Percentiles rank a stretch among this genome's conserved stretches.
Conservation (phyloP, 2,329 filamentous ascomycete genomes). For the Monosporascus sp. region DNA sequence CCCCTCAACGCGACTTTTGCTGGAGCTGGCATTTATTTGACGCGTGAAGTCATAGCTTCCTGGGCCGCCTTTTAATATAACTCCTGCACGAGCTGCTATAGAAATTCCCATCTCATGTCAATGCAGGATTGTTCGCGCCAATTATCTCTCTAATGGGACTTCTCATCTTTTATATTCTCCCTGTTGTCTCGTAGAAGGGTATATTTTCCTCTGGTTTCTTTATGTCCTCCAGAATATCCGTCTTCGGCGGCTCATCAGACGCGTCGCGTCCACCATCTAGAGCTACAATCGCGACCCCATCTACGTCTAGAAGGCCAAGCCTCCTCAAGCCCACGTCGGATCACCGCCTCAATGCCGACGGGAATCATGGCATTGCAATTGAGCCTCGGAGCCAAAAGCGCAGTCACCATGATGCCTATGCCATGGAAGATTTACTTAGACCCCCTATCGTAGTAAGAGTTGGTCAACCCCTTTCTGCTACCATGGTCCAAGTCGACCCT, state of each 20-base stretch:
- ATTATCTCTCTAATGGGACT: background rate
- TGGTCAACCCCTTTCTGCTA: slow-evolving; percentile 7
- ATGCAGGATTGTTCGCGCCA: background rate
- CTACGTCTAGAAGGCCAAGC: slow-evolving; percentile 6
- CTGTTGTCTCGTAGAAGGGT: slow-evolving; percentile 23
- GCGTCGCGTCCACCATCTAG: slow-evolving; percentile 42
- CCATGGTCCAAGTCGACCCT: slow-evolving; percentile 4
- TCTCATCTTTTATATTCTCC: slow-evolving; percentile 1
- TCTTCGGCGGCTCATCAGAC: slow-evolving; percentile 28
- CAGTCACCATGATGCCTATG: slow-evolving; percentile 31
- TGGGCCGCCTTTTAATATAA: no score
- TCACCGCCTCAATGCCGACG: slow-evolving; percentile 30
- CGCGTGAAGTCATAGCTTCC: slow-evolving; percentile 7
- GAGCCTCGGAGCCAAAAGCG: slow-evolving; percentile 26
- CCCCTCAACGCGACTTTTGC: slow-evolving; percentile 14
- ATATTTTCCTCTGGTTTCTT: slow-evolving; percentile 9
- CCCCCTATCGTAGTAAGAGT: slow-evolving; percentile 50
- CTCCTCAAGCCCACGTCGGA: slow-evolving; percentile 37
- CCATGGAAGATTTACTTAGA: slow-evolving; percentile 48
- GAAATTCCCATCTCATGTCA: no score
- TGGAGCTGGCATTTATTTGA: background rate
- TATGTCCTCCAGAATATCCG: slow-evolving; percentile 24
- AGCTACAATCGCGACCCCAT: slow-evolving; percentile 5
- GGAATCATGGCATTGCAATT: slow-evolving; percentile 18
- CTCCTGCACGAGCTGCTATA: no score